phyloP scores from a whole-genome alignment of 2,329 filamentous ascomycete genomes.

The Aspergillus caelatus region DNA sequence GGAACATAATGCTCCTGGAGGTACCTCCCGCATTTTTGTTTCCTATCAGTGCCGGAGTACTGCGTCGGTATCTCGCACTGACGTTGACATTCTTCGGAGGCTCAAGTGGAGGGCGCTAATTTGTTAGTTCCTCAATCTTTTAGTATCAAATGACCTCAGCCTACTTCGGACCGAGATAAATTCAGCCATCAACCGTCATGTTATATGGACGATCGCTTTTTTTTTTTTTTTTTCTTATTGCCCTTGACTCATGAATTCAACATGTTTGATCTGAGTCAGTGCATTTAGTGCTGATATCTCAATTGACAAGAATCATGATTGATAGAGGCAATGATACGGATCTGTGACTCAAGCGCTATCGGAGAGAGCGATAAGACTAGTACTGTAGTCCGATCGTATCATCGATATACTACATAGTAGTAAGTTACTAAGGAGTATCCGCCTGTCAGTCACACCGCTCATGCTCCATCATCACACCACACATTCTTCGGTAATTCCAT shows the following conservation, averaged over 20 bases:
- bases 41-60: neutral
- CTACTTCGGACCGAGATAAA: constrained; percentile 7
- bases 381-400: neutral
- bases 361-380: constrained; percentile 1
- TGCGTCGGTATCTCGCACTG: constrained; percentile 12
- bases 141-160: constrained; percentile 30
- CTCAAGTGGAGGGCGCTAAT: constrained; percentile 23
- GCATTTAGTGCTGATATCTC: neutral
- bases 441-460: constrained; percentile 32
- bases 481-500: constrained; percentile 11
- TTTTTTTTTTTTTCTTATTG: neutral
- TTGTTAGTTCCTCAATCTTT: constrained; percentile 17
- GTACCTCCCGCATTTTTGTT: neutral
- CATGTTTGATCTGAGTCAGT: neutral
- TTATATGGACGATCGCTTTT: neutral
- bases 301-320: neutral
- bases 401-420: neutral
- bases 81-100: constrained; percentile 21
- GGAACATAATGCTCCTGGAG: constrained; percentile 1
- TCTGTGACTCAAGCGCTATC: neutral
- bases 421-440: neutral
- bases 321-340: neutral
- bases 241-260: neutral
- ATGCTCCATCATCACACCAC: constrained; percentile 28
- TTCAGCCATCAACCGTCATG: constrained; percentile 12